These are phyloP conservation scores for Austroboletus festivus DNA, from an alignment of 768 basidiomycete genomes.

Conservation along the genomic window DNA sequence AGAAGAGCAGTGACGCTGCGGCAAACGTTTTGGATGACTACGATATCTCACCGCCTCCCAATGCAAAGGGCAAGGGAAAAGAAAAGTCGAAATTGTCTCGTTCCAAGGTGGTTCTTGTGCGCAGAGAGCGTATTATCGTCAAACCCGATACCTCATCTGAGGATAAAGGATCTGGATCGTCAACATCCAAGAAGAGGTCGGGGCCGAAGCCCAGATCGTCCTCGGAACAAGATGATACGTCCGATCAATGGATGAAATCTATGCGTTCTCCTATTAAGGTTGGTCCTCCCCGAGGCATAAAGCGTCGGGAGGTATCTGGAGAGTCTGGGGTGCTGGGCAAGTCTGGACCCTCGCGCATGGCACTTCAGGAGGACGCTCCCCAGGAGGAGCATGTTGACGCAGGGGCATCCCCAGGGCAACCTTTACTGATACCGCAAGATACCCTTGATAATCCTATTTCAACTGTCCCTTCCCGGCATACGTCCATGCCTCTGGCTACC, in stretches of 20 bases:
- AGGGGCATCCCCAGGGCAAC: neutral
- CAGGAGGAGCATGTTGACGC: neutral
- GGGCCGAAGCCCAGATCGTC: neutral
- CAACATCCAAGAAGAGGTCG: conserved; percentile 1
- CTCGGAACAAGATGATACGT: neutral
- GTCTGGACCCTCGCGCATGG: neutral
- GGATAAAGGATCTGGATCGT: conserved; percentile 3
- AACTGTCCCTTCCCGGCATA: neutral
- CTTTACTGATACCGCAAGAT: neutral
- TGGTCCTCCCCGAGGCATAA: conserved; percentile 27
- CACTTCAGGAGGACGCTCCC: neutral
- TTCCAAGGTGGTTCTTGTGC: neutral
- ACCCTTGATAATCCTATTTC: neutral
- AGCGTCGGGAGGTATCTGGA: conserved; percentile 5
- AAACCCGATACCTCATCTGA: neutral
- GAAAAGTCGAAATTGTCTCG: neutral
- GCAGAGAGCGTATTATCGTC: neutral
- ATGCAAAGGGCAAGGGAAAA: conserved; percentile 2
- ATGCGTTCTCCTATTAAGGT: conserved; percentile 9
- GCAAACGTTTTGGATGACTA: conserved; percentile 6
- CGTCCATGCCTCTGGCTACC: conserved; percentile 4
- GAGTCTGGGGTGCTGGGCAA: neutral
- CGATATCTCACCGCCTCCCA: conserved; percentile 1
- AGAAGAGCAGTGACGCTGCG: neutral
- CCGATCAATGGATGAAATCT: conserved; percentile 6